Evolutionary conservation across 208 protist genomes (phyloP).

Genomic region (Leishmania amazonensis): DNA sequence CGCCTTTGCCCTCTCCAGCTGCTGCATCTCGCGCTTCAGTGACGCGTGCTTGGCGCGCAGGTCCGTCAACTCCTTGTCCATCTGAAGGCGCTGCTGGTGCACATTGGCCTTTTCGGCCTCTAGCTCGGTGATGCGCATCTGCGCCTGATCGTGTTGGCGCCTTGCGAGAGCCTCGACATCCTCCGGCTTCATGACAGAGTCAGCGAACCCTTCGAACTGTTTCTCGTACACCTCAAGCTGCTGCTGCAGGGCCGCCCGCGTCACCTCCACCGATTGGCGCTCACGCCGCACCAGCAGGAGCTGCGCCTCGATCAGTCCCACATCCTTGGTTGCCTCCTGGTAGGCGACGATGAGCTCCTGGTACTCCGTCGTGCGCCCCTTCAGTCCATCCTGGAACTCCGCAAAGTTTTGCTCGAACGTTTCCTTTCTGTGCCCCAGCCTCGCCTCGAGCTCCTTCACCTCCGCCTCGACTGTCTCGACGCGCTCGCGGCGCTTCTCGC

Average conservation of each 20-base stretch:
- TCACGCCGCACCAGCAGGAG: slow-evolving; percentile 57
- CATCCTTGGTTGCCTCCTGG: slow-evolving; percentile 40
- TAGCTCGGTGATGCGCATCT: slow-evolving; percentile 46
- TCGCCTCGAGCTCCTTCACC: slow-evolving; percentile 47
- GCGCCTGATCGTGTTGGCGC: slow-evolving; percentile 49
- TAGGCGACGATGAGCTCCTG: slow-evolving; percentile 55
- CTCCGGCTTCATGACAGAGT: slow-evolving; percentile 52
- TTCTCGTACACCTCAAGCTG: slow-evolving; percentile 71
- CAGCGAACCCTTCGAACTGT: slow-evolving; percentile 57
- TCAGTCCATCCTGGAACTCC: slow-evolving; percentile 36
- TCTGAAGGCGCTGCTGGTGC: slow-evolving; percentile 57
- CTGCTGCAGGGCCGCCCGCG: slow-evolving; percentile 41
- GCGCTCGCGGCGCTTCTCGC: slow-evolving; percentile 42
- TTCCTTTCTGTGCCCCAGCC: slow-evolving; percentile 52
- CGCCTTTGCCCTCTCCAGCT: slow-evolving; percentile 54
- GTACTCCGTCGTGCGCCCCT: slow-evolving; percentile 40
- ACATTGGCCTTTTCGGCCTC: slow-evolving; percentile 64
- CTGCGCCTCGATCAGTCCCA: slow-evolving; percentile 57
- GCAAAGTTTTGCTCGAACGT: slow-evolving; percentile 62
- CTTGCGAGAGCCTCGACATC: slow-evolving; percentile 51
- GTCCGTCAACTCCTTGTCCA: slow-evolving; percentile 72
- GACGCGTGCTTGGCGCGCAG: slow-evolving; percentile 50
- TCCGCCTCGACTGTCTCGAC: slow-evolving; percentile 47
- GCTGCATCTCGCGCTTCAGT: slow-evolving; percentile 55
- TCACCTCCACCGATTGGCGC: slow-evolving; percentile 40